A percentile compares a stretch with the other conserved stretches of the same genome.
Evolutionary conservation across 164 flowering plant species (phyloP).

Genomic region (Cinnamomum micranthum): DNA sequence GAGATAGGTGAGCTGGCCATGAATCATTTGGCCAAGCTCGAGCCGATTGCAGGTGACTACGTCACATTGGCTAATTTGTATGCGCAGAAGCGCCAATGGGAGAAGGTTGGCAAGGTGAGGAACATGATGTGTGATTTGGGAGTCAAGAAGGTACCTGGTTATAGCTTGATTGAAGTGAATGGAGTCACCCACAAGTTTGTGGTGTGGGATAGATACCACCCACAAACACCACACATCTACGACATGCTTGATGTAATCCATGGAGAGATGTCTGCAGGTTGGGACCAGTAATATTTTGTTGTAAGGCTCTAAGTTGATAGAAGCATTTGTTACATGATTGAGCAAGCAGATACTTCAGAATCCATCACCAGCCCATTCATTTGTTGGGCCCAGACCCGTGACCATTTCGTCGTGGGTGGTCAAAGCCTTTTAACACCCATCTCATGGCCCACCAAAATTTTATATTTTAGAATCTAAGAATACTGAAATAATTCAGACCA

Average conservation of each 20-base stretch:
- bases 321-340: no score
- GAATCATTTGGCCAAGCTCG: neutral
- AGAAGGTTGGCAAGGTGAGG: slow-evolving; percentile 3
- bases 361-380: no score
- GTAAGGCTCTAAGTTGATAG: no score
- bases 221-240: slow-evolving; percentile 3
- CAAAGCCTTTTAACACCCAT: no score
- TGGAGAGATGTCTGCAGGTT: neutral
- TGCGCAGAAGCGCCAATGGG: slow-evolving; percentile 1
- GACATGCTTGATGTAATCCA: neutral
- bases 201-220: slow-evolving; percentile 6
- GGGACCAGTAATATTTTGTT: neutral
- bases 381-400: no score
- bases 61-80: slow-evolving; percentile 4
- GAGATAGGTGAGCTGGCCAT: slow-evolving; percentile 2
- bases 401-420: no score
- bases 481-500: no score
- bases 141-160: slow-evolving; percentile 5
- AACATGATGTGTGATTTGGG: slow-evolving; percentile 3
- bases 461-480: no score
- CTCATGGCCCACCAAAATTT: no score
- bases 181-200: slow-evolving; percentile 6
- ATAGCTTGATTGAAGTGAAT: slow-evolving; percentile 6
- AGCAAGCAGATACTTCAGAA: no score
- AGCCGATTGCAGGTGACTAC: neutral